These are phyloP conservation scores for Mucuna pruriens DNA, from an alignment of 306 rosid species.

Conservation along the genomic window DNA sequence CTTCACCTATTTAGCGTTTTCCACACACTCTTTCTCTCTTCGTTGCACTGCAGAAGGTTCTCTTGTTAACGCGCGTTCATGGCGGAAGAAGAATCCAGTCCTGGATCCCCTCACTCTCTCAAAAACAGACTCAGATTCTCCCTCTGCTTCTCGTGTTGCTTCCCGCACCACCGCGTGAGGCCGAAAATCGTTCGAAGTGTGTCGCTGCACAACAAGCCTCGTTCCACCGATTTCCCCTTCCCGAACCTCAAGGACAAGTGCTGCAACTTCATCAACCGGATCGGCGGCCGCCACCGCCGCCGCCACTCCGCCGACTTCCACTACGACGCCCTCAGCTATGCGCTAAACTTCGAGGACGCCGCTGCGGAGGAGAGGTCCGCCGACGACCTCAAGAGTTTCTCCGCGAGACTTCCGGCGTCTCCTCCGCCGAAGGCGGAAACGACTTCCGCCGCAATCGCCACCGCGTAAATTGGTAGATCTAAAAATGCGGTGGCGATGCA, in stretches of 20 bases:
- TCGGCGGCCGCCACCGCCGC: slow-evolving; percentile 60
- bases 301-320: slow-evolving; percentile 74
- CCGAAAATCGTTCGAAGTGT: slow-evolving; percentile 48
- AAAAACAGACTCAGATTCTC: slow-evolving; percentile 53
- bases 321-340: slow-evolving; percentile 74
- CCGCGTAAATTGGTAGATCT: slow-evolving; percentile 25
- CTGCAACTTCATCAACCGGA: slow-evolving; percentile 49
- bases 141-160: slow-evolving; percentile 48
- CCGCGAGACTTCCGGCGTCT: slow-evolving; percentile 60
- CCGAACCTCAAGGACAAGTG: slow-evolving; percentile 56
- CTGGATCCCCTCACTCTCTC: slow-evolving; percentile 47
- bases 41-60: not conserved
- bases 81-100: slow-evolving; percentile 40
- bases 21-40: not conserved
- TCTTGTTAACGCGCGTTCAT: slow-evolving; percentile 13
- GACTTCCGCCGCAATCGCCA: slow-evolving; percentile 3
- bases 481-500: not conserved
- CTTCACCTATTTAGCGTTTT: not conserved
- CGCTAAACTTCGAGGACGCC: slow-evolving; percentile 70
- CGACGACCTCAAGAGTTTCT: slow-evolving; percentile 51
- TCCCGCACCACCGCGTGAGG: slow-evolving; percentile 43
- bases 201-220: slow-evolving; percentile 42
- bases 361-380: slow-evolving; percentile 34
- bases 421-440: slow-evolving; percentile 17
- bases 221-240: slow-evolving; percentile 42